phyloP scores from a whole-genome alignment of 768 basidiomycete genomes.

The Xerocomus potaroensis region DNA sequence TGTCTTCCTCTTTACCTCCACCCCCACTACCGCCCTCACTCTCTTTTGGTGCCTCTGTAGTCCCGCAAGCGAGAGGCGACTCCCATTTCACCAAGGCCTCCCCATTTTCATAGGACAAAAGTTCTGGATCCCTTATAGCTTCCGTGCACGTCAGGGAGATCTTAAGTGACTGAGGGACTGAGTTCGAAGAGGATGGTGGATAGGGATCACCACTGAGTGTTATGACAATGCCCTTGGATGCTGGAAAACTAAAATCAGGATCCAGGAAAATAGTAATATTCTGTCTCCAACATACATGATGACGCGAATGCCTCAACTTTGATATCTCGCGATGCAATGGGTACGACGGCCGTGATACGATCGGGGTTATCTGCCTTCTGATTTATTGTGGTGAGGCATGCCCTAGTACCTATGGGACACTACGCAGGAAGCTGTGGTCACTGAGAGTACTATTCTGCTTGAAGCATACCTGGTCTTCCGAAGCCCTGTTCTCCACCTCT shows the following conservation, averaged over 20 bases:
- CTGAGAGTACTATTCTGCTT: neutral
- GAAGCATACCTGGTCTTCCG: constrained; percentile 63
- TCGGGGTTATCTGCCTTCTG: constrained; percentile 49
- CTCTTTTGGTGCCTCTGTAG: constrained; percentile 20
- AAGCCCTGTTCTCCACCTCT: constrained; percentile 39
- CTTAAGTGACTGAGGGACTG: constrained; percentile 52
- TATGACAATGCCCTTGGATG: constrained; percentile 52
- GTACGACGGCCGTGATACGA: constrained; percentile 69
- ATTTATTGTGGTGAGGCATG: constrained; percentile 70
- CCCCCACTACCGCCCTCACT: constrained; percentile 21
- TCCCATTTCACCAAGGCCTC: constrained; percentile 58
- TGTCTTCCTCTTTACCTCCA: constrained; percentile 19
- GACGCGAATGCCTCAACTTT: constrained; percentile 24
- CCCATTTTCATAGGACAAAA: constrained; percentile 58
- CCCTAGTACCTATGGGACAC: constrained; percentile 68
- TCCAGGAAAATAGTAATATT: neutral
- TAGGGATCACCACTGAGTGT: constrained; percentile 59
- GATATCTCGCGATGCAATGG: constrained; percentile 46
- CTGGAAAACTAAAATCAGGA: constrained; percentile 32
- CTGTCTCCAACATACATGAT: constrained; percentile 35
- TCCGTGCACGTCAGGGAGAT: constrained; percentile 57
- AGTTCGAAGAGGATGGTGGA: constrained; percentile 43
- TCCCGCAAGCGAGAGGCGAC: constrained; percentile 55
- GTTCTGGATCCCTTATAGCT: constrained; percentile 42
- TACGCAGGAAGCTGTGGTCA: constrained; percentile 27